Evolutionary conservation across 768 basidiomycete species (phyloP).

Genomic region (Myochromella boudieri): DNA sequence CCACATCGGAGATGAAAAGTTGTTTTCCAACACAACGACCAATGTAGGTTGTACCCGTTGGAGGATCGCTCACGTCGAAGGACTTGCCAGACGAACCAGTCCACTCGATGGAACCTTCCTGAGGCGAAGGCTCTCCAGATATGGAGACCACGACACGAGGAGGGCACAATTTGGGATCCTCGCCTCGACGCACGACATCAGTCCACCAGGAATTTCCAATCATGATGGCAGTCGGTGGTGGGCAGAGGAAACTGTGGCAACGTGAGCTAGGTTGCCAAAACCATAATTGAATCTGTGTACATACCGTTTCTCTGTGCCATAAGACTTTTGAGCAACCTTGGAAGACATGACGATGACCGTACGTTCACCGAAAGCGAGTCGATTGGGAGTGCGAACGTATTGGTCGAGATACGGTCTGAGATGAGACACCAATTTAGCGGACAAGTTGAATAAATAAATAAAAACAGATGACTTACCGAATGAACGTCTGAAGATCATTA

Average conservation of each 20-base stretch:
- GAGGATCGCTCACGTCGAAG: constrained; percentile 78
- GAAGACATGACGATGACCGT: constrained; percentile 98
- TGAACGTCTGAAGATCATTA: constrained; percentile 78
- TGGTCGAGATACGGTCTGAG: constrained; percentile 78
- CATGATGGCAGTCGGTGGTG: constrained; percentile 91
- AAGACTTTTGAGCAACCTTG: constrained; percentile 96
- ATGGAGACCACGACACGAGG: constrained; percentile 89
- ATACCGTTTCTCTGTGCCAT: constrained; percentile 92
- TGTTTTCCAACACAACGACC: constrained; percentile 94
- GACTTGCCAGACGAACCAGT: constrained; percentile 80
- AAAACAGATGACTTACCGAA: constrained; percentile 49
- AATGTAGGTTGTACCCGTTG: constrained; percentile 82
- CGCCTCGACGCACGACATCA: constrained; percentile 70
- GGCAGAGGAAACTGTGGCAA: constrained; percentile 75
- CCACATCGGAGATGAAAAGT: constrained; percentile 92
- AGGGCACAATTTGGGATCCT: constrained; percentile 70
- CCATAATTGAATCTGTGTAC: constrained; percentile 15
- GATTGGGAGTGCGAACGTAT: constrained; percentile 81
- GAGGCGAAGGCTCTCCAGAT: constrained; percentile 84
- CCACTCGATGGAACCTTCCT: constrained; percentile 89
- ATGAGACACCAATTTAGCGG: constrained; percentile 1
- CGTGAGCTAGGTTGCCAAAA: constrained; percentile 9
- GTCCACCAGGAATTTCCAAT: constrained; percentile 96
- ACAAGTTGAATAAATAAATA: background rate
- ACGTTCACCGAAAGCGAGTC: constrained; percentile 88